Percentiles rank a stretch among this genome's conserved stretches.
These are phyloP conservation scores for Echinosphaeria canescens DNA, from an alignment of 2,329 filamentous ascomycete genomes.

Conservation along the genomic window DNA sequence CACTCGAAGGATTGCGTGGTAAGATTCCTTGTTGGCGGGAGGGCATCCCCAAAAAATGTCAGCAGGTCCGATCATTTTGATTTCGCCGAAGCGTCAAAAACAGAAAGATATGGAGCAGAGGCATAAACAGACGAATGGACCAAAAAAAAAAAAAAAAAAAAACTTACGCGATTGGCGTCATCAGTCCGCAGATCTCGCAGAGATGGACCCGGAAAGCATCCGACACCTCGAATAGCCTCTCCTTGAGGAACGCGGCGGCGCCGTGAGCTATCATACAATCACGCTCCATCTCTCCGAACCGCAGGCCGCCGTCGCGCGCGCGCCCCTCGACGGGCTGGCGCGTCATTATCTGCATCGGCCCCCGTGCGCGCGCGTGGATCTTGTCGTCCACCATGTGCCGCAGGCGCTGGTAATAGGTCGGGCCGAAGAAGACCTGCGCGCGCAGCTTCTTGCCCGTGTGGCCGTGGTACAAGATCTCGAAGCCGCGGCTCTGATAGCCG, in stretches of 20 bases:
- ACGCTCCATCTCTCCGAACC: conserved; percentile 99
- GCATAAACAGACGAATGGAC: no score
- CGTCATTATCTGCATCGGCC: conserved; percentile 92
- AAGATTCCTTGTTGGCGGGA: conserved; percentile 40
- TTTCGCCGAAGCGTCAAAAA: conserved; percentile 1
- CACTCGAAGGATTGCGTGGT: conserved; percentile 95
- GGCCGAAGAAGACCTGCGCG: conserved; percentile 89
- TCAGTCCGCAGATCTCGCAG: conserved; percentile 95
- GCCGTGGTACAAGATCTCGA: conserved; percentile 97
- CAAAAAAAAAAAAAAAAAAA: no score
- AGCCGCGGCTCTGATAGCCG: conserved; percentile 91
- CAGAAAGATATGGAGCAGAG: conserved; percentile 1
- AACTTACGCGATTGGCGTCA: conserved; percentile 97
- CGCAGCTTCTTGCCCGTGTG: conserved; percentile 89
- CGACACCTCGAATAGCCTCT: conserved; percentile 89
- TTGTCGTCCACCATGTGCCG: conserved; percentile 99
- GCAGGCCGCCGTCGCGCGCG: conserved; percentile 89
- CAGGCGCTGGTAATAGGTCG: conserved; percentile 96
- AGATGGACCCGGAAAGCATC: conserved; percentile 97
- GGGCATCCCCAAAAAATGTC: conserved; percentile 7
- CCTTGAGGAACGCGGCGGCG: conserved; percentile 90
- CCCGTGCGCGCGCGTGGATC: conserved; percentile 95
- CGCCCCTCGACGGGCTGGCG: conserved; percentile 95
- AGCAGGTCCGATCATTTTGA: no score
- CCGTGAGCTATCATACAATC: conserved; percentile 99